A percentile compares a stretch with the other conserved stretches of the same genome.
phyloP scores from a whole-genome alignment of 371 early-diverging fungal species.

The Mucor plumbeus region DNA sequence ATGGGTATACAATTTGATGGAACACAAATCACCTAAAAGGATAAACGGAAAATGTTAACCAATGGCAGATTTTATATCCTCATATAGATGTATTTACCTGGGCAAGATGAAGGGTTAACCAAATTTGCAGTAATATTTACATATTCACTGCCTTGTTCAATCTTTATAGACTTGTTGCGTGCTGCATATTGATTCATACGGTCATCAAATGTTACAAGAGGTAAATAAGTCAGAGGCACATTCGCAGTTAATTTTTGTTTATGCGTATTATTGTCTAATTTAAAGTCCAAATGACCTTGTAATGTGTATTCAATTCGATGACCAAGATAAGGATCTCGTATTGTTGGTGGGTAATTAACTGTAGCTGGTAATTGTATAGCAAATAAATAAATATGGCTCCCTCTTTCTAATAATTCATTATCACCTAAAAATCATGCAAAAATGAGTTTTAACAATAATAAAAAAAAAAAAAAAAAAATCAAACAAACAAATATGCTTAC shows the following conservation, averaged over 20 bases:
- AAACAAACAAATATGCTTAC: not conserved
- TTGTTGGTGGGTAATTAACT: constrained; percentile 51
- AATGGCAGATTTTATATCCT: constrained; percentile 8
- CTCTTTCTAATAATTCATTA: constrained; percentile 23
- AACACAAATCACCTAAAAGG: constrained; percentile 46
- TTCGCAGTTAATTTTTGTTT: constrained; percentile 23
- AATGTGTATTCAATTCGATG: constrained; percentile 46
- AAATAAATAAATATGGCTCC: constrained; percentile 50
- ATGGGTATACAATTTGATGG: constrained; percentile 36
- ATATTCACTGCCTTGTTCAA: constrained; percentile 24
- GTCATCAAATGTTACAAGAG: constrained; percentile 33
- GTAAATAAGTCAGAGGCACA: constrained; percentile 39
- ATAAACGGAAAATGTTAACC: constrained; percentile 14
- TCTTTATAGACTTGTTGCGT: constrained; percentile 14
- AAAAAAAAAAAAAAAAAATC: not conserved
- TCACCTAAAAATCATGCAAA: not conserved
- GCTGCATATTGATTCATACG: not conserved
- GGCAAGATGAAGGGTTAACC: constrained; percentile 44
- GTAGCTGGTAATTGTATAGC: constrained; percentile 45
- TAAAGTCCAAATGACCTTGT: constrained; percentile 34
- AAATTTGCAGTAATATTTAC: constrained; percentile 39
- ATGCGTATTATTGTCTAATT: constrained; percentile 12
- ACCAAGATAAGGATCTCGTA: constrained; percentile 37
- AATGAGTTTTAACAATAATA: not conserved
- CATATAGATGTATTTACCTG: constrained; percentile 37